Evolutionary conservation across 176 grass and related monocot genomes (phyloP).

Genomic region (Melocanna baccifera): DNA sequence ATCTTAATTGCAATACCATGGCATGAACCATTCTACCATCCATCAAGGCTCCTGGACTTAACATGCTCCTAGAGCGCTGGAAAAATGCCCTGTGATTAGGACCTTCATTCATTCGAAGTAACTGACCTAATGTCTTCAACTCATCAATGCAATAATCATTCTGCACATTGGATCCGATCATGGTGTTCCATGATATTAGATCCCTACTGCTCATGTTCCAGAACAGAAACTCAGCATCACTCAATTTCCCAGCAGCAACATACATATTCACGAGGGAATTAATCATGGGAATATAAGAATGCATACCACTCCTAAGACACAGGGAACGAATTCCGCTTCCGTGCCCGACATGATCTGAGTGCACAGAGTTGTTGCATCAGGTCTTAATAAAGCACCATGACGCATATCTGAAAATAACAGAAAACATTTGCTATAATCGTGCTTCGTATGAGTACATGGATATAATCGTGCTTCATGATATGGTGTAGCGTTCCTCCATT

Average conservation of each 20-base stretch:
- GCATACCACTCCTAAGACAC: conserved; percentile 23
- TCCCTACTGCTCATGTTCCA: too few species aligned
- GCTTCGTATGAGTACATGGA: too few species aligned
- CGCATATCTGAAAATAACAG: conserved; percentile 47
- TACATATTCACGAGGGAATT: conserved; percentile 49
- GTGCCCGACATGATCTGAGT: background rate
- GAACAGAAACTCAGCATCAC: too few species aligned
- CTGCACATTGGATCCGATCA: conserved; percentile 37
- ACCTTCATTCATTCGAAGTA: conserved; percentile 44
- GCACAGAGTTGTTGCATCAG: conserved; percentile 24
- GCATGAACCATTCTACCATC: too few species aligned
- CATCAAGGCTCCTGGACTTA: conserved; percentile 5
- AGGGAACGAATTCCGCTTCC: too few species aligned
- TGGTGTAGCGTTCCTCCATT: too few species aligned
- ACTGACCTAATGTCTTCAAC: conserved; percentile 36
- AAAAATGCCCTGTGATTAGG: conserved; percentile 61
- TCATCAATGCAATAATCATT: conserved; percentile 29
- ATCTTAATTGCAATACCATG: background rate
- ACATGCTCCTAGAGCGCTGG: conserved; percentile 63
- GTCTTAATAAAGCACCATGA: background rate
- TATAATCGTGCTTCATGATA: too few species aligned
- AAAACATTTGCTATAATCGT: conserved; percentile 17
- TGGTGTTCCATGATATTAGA: too few species aligned
- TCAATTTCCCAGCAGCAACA: background rate
- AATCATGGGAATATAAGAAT: conserved; percentile 9